Percentiles rank a stretch among this genome's conserved stretches.
phyloP scores from a whole-genome alignment of 2,329 filamentous ascomycete species.

The Truncatella angustata region DNA sequence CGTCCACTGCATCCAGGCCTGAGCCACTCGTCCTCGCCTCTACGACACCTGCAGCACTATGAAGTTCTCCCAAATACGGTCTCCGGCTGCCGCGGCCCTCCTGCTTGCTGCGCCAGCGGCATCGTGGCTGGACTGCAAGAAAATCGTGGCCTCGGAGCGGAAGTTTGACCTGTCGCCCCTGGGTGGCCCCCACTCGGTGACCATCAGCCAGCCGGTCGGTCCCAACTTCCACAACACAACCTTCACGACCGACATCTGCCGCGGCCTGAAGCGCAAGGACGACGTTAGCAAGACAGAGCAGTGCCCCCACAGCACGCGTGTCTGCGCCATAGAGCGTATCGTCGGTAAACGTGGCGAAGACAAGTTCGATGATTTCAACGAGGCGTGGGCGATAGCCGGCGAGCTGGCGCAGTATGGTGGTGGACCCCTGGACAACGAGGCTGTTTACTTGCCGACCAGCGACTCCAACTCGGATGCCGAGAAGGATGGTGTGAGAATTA shows the following conservation, averaged over 20 bases:
- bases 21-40: too few species aligned
- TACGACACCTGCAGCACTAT: constrained; percentile 27
- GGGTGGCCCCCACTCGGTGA: constrained; percentile 66
- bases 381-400: constrained; percentile 73
- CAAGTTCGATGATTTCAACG: constrained; percentile 44
- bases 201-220: constrained; percentile 54
- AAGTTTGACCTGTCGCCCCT: constrained; percentile 65
- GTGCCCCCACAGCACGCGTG: constrained; percentile 72
- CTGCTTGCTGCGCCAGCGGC: constrained; percentile 34
- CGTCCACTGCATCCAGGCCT: too few species aligned
- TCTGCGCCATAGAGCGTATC: constrained; percentile 70
- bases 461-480: constrained; percentile 62
- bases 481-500: constrained; percentile 70
- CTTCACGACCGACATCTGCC: constrained; percentile 78
- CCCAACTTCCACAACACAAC: constrained; percentile 67
- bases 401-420: constrained; percentile 61
- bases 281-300: constrained; percentile 53
- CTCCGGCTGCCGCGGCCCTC: constrained; percentile 30
- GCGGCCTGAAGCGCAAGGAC: constrained; percentile 60
- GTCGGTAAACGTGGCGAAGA: constrained; percentile 44
- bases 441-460: constrained; percentile 63
- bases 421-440: constrained; percentile 60
- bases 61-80: constrained; percentile 35
- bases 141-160: constrained; percentile 56
- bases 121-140: constrained; percentile 58